Evolutionary conservation across 2,329 filamentous ascomycete genomes (phyloP), one percentile per base, ranked within the genome.

Genomic region (Endothia cerciana): DNA sequence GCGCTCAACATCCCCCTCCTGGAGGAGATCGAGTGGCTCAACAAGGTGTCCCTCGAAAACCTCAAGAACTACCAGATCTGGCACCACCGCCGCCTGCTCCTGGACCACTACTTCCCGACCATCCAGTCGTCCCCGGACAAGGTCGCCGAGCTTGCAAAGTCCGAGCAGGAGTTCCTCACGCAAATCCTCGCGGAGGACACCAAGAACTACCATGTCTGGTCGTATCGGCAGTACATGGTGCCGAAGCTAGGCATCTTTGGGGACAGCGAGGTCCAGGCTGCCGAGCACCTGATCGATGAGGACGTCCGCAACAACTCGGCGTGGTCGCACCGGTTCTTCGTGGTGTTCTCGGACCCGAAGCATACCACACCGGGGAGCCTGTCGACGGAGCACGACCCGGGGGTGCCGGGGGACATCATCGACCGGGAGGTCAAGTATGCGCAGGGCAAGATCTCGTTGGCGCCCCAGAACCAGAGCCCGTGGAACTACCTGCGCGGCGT

Each of bases 21-120:
- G 2, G 84, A 89, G 66, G 95, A 99, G 77, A 83, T 97, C 57
- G 80, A 82, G 53, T 99, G 94, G 93, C 83, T 99, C 61, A 96
- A 97, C 78, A 82, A 87, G 13, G 88, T 95, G 36, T 92, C 94
- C 13, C 82, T 97, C 62, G 83, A 87, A 65, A 90, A 97, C 76
- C 88, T 96, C 73, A 99, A 99, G 79, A 99, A 98, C 81, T 99
- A 99, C 81, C 95, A 99, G 80, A 99, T 99, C 77, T 99, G 95
- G 92, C 88, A 90, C 76, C 88, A 90, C 73, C 84, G 88, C 33
- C 87, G 90, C 76, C 80, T 89, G n/a, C 80, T 91, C 40, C 80
- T 90, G 62, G 86, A 90, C 71, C 76, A 83, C 69, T 80, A 87
- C 72, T 82, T 82, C 72, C 78, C 82, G 71, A 77, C 86, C 78